phyloP scores from a whole-genome alignment of 805 yeast species.

The Pichia heedii region DNA sequence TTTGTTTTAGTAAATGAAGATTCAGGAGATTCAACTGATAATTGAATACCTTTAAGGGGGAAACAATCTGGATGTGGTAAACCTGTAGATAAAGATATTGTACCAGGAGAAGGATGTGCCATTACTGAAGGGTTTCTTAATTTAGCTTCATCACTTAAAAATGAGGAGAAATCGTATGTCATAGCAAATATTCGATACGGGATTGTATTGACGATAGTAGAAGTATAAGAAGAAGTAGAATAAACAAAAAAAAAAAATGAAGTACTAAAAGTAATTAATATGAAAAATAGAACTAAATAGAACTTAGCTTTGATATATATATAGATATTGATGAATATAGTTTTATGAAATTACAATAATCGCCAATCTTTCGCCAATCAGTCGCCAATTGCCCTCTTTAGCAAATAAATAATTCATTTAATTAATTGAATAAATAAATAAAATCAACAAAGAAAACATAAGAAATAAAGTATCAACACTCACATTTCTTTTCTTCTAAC shows the following conservation, averaged over 20 bases:
- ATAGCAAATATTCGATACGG: too few species aligned
- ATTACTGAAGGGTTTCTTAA: slow-evolving; percentile 24
- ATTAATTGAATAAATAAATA: background rate
- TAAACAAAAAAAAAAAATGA: too few species aligned
- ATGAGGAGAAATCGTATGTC: slow-evolving; percentile 15
- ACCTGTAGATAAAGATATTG: slow-evolving; percentile 48
- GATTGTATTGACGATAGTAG: too few species aligned
- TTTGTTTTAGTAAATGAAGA: slow-evolving; percentile 35
- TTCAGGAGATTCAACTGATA: slow-evolving; percentile 30
- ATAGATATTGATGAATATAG: too few species aligned
- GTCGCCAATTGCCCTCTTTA: background rate
- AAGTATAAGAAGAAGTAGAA: background rate
- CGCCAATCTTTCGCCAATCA: too few species aligned
- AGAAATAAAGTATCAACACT: too few species aligned
- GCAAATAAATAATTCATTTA: background rate
- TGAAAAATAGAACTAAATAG: background rate
- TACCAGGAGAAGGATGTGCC: slow-evolving; percentile 18
- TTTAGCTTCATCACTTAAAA: slow-evolving; percentile 16
- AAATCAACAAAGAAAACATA: too few species aligned
- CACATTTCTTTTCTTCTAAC: too few species aligned
- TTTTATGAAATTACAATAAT: too few species aligned
- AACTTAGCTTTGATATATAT: too few species aligned
- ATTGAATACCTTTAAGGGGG: slow-evolving; percentile 31
- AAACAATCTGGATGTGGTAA: slow-evolving; percentile 45
- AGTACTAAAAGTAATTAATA: background rate